These are phyloP conservation scores for Gypsophila paniculata DNA, from an alignment of 179 eudicot genomes.

Conservation along the genomic window DNA sequence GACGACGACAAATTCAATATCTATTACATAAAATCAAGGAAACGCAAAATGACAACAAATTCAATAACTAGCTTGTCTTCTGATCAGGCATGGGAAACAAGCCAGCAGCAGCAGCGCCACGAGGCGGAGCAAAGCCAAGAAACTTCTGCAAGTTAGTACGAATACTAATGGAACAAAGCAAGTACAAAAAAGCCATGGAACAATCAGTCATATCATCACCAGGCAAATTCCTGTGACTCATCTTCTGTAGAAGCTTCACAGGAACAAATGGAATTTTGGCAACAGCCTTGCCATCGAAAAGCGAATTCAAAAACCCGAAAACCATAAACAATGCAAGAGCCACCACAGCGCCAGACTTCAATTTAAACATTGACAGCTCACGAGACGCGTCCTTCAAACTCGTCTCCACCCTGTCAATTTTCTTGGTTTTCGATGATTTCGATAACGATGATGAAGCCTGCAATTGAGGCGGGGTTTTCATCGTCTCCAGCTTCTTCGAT, in stretches of 20 bases:
- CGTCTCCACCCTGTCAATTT: slow-evolving; percentile 89
- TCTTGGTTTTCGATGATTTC: slow-evolving; percentile 47
- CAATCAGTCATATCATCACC: slow-evolving; percentile 96
- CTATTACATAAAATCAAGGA: too few species aligned
- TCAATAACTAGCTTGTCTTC: slow-evolving; percentile 47
- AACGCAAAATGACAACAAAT: not conserved
- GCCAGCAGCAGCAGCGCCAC: slow-evolving; percentile 68
- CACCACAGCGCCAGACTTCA: slow-evolving; percentile 90
- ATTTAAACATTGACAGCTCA: slow-evolving; percentile 84
- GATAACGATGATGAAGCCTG: slow-evolving; percentile 23
- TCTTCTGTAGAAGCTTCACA: slow-evolving; percentile 68
- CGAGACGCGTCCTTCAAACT: slow-evolving; percentile 77
- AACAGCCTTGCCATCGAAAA: slow-evolving; percentile 79
- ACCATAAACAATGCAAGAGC: slow-evolving; percentile 81
- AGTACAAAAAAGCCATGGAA: slow-evolving; percentile 88
- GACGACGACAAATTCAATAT: too few species aligned
- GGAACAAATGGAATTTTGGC: slow-evolving; percentile 89
- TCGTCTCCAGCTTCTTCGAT: slow-evolving; percentile 81
- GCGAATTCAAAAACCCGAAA: slow-evolving; percentile 65
- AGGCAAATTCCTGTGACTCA: slow-evolving; percentile 75
- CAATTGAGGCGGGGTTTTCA: slow-evolving; percentile 46
- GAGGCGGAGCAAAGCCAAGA: slow-evolving; percentile 85
- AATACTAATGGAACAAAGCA: slow-evolving; percentile 83
- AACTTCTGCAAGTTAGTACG: slow-evolving; percentile 94
- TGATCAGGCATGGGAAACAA: slow-evolving; percentile 93